phyloP scores from a whole-genome alignment of 345 rosid genomes.

The Trapa incisa region DNA sequence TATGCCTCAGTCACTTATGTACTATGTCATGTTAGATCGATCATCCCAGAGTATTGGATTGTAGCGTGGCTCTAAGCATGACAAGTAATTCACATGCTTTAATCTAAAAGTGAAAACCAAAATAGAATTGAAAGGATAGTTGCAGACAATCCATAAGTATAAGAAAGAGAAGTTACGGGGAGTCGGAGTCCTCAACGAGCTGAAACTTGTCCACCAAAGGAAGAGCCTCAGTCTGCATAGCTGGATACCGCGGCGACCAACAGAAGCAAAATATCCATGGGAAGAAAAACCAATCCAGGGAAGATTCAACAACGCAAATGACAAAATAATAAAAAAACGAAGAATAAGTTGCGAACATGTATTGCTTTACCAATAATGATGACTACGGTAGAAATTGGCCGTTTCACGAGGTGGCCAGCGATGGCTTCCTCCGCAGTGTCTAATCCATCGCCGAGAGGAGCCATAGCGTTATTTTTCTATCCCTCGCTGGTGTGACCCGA shows the following conservation, averaged over 20 bases:
- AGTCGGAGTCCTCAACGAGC: conserved; percentile 35
- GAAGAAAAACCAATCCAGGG: not conserved
- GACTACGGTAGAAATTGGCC: conserved; percentile 52
- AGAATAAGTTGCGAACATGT: not conserved
- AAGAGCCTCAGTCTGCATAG: conserved; percentile 88
- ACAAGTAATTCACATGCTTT: not conserved
- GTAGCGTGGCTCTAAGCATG: not conserved
- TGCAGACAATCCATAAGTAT: not conserved
- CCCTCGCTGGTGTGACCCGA: not conserved
- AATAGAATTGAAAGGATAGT: not conserved
- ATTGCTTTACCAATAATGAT: conserved; percentile 49
- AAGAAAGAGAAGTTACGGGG: conserved; percentile 34
- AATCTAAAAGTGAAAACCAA: not conserved
- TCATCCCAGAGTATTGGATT: not conserved
- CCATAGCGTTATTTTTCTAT: conserved; percentile 22
- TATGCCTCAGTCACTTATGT: not conserved
- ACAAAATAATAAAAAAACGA: not conserved
- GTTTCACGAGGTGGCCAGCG: conserved; percentile 19
- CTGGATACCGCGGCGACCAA: conserved; percentile 18
- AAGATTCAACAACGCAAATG: not conserved
- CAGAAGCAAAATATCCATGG: not conserved
- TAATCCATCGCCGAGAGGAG: conserved; percentile 46
- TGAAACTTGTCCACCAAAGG: conserved; percentile 58
- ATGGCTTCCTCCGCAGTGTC: conserved; percentile 23
- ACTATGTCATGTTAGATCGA: not conserved